Percentiles rank a stretch among this genome's conserved stretches.
These are phyloP conservation scores for Hericium rajendrae DNA, from an alignment of 768 basidiomycete species.

Conservation along the genomic window DNA sequence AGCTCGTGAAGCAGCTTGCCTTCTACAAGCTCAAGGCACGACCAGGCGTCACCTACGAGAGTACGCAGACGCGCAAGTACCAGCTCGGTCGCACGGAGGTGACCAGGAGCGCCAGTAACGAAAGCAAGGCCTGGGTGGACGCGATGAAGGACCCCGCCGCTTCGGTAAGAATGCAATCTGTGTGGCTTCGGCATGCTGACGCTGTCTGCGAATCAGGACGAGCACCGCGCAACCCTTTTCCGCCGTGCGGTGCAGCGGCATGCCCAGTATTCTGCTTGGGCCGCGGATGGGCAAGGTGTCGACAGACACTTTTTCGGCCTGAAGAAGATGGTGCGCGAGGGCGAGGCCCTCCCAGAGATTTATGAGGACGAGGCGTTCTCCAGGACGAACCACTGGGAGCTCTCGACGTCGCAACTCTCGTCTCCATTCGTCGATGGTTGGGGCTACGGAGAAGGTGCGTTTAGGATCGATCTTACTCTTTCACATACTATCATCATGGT, in stretches of 20 bases:
- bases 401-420: slow-evolving; percentile 84
- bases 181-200: background rate
- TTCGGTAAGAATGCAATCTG: slow-evolving; percentile 30
- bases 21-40: slow-evolving; percentile 77
- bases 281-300: slow-evolving; percentile 89
- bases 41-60: slow-evolving; percentile 84
- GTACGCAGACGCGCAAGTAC: slow-evolving; percentile 88
- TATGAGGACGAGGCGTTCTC: slow-evolving; percentile 66
- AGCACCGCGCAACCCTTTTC: slow-evolving; percentile 56
- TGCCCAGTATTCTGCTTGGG: slow-evolving; percentile 81
- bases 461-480: background rate
- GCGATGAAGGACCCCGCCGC: slow-evolving; percentile 64
- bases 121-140: slow-evolving; percentile 79
- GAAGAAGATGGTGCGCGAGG: slow-evolving; percentile 67
- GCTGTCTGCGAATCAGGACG: slow-evolving; percentile 29
- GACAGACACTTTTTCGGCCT: slow-evolving; percentile 94
- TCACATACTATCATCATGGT: too few species aligned
- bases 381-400: slow-evolving; percentile 80
- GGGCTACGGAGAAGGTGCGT: slow-evolving; percentile 91
- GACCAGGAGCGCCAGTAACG: slow-evolving; percentile 74
- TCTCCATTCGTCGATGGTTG: slow-evolving; percentile 82
- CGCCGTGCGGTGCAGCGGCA: slow-evolving; percentile 72
- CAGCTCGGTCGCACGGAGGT: slow-evolving; percentile 91
- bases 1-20: slow-evolving; percentile 93
- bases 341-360: slow-evolving; percentile 63